Conservation (phyloP, 371 early-diverging fungal genomes). For the Syncephalastrum contaminatum region DNA sequence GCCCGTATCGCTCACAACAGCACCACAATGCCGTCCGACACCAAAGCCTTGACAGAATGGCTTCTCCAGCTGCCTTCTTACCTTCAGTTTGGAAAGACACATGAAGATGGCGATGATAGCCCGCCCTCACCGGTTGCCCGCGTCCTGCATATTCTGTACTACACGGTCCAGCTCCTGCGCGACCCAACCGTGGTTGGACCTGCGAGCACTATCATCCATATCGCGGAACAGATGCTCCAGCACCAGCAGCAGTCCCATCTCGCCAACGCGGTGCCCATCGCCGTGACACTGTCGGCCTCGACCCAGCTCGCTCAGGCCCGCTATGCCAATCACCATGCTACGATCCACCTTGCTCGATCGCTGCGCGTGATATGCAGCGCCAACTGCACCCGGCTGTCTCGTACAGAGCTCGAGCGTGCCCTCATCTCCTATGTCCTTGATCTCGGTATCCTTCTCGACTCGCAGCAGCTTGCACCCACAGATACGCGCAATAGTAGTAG, state of each 20-base stretch:
- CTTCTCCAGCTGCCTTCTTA: conserved; percentile 32
- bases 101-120: conserved; percentile 1
- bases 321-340: too few relatives aligned
- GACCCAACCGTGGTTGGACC: conserved; percentile 11
- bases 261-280: conserved; percentile 22
- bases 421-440: not conserved
- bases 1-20: conserved; percentile 22
- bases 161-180: conserved; percentile 30
- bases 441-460: conserved; percentile 6
- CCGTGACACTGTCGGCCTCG: conserved; percentile 6
- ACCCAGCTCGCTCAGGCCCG: not conserved
- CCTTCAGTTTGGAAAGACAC: conserved; percentile 22
- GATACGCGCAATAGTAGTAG: too few relatives aligned
- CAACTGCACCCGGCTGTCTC: conserved; percentile 8
- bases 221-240: conserved; percentile 40
- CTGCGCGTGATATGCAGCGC: conserved; percentile 6
- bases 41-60: conserved; percentile 30
- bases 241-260: conserved; percentile 21
- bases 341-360: not conserved
- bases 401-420: conserved; percentile 3
- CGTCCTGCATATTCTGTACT: conserved; percentile 37
- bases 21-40: not conserved
- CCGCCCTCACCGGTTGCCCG: conserved; percentile 29
- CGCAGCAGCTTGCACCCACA: not conserved
- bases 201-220: conserved; percentile 36